phyloP scores from a whole-genome alignment of 306 rosid species.

The Fagus crenata region DNA sequence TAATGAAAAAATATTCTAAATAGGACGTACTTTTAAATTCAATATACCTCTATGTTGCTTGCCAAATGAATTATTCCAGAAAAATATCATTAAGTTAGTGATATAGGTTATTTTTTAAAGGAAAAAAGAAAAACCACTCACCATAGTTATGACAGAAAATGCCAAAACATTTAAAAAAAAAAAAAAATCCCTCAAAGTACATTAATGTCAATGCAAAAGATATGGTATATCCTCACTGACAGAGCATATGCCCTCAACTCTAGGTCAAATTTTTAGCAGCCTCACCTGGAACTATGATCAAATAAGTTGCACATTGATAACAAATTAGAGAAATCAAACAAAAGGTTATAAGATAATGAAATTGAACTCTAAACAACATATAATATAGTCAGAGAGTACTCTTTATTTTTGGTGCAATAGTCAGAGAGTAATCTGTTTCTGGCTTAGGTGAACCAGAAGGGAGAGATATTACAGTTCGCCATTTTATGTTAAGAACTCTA shows the following conservation, averaged over 20 bases:
- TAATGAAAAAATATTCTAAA: no score
- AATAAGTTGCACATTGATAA: background rate
- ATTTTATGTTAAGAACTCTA: background rate
- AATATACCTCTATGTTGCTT: no score
- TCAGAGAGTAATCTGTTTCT: background rate
- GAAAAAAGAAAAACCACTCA: background rate
- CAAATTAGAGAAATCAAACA: no score
- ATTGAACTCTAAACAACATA: background rate
- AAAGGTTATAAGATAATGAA: background rate
- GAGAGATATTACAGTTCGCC: background rate
- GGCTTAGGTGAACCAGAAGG: background rate
- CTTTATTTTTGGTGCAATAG: no score
- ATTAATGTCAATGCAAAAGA: background rate
- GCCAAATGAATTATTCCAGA: no score
- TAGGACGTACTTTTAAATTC: no score
- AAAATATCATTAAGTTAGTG: background rate
- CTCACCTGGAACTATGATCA: no score
- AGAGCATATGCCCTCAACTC: slow-evolving; percentile 1
- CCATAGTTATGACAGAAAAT: background rate
- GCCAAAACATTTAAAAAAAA: background rate
- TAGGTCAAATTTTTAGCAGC: background rate
- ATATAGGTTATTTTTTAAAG: background rate
- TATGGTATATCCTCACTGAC: background rate
- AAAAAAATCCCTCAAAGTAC: background rate
- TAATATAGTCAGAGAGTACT: background rate